Percentiles rank a stretch among this genome's conserved stretches.
phyloP scores from a whole-genome alignment of 805 yeast species.

The Debaryomyces prosopidis region DNA sequence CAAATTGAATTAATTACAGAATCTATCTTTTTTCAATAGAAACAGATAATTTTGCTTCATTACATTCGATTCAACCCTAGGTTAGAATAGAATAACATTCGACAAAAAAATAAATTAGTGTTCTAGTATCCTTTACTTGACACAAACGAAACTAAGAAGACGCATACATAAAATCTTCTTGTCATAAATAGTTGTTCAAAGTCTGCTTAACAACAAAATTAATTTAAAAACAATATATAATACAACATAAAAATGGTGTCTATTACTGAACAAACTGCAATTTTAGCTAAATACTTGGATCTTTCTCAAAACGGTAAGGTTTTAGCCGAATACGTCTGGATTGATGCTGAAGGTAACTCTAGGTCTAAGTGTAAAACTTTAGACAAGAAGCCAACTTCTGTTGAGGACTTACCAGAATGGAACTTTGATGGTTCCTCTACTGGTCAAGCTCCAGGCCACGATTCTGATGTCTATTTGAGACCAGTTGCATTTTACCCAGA shows the following conservation, averaged over 20 bases:
- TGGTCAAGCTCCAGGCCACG: slow-evolving; percentile 97
- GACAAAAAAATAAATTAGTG: too few relatives aligned
- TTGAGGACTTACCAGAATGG: slow-evolving; percentile 97
- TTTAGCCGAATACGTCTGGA: slow-evolving; percentile 97
- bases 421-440: slow-evolving; percentile 99
- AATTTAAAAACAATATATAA: background rate
- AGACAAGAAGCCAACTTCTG: slow-evolving; percentile 59
- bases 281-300: slow-evolving; percentile 78
- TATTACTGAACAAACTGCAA: slow-evolving; percentile 68
- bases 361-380: slow-evolving; percentile 96
- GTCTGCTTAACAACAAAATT: too few relatives aligned
- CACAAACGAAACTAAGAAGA: too few relatives aligned
- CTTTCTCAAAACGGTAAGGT: slow-evolving; percentile 84
- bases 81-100: too few relatives aligned
- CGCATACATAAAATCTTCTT: too few relatives aligned
- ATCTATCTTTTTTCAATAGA: too few relatives aligned
- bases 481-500: slow-evolving; percentile 96
- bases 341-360: slow-evolving; percentile 85
- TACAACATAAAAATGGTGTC: slow-evolving; percentile 28
- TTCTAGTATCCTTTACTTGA: too few relatives aligned
- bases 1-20: too few relatives aligned
- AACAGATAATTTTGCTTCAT: too few relatives aligned
- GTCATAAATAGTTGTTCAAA: too few relatives aligned
- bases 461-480: slow-evolving; percentile 91
- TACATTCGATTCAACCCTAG: too few relatives aligned